Evolutionary conservation across 2,329 filamentous ascomycete genomes (phyloP).

Genomic region (Penicillium sp.): DNA sequence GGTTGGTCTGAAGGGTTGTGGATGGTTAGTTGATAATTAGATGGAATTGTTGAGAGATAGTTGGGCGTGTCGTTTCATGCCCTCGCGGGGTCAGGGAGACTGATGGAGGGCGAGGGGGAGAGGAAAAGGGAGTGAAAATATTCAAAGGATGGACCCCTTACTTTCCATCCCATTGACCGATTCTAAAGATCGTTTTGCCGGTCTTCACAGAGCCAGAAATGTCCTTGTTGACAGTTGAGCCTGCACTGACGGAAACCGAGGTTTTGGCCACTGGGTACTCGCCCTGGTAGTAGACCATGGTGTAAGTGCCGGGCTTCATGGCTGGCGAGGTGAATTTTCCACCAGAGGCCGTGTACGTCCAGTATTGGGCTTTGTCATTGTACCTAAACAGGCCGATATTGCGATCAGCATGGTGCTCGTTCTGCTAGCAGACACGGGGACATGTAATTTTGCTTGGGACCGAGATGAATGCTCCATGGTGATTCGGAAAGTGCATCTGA

Average conservation of each 20-base stretch:
- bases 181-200: constrained; percentile 54
- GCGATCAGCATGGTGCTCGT: neutral
- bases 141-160: constrained; percentile 10
- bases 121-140: constrained; percentile 5
- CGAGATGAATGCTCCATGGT: too few relatives aligned
- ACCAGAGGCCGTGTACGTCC: constrained; percentile 50
- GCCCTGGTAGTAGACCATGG: constrained; percentile 59
- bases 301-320: constrained; percentile 64
- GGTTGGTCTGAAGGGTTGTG: constrained; percentile 36
- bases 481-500: too few relatives aligned
- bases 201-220: constrained; percentile 47
- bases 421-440: neutral
- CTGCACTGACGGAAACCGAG: constrained; percentile 47
- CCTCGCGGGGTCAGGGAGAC: neutral
- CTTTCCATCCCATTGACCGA: constrained; percentile 61
- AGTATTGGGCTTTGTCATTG: constrained; percentile 59
- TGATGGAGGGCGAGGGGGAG: neutral
- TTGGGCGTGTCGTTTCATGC: too few relatives aligned
- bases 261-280: constrained; percentile 52
- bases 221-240: constrained; percentile 44
- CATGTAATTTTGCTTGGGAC: too few relatives aligned
- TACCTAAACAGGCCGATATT: constrained; percentile 24
- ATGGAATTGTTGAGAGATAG: too few relatives aligned
- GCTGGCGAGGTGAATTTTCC: constrained; percentile 58
- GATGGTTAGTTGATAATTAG: neutral